Conservation (phyloP, 352 stramenopile species). For the Phytopythium cucurbitacearum region DNA sequence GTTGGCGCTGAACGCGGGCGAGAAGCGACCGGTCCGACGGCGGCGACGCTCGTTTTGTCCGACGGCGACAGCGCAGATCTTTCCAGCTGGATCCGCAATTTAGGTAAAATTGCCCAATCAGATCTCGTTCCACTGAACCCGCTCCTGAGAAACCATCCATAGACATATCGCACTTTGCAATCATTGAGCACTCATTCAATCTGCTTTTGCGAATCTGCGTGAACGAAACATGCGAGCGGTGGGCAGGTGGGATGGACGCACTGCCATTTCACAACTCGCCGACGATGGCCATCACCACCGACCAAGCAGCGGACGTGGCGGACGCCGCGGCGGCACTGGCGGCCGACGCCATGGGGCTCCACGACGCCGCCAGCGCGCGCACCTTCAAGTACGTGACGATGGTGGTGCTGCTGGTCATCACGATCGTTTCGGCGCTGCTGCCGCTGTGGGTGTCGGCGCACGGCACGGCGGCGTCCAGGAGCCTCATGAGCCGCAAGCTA, state of each 20-base stretch:
- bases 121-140: too few relatives aligned
- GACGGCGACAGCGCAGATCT: conserved; percentile 6
- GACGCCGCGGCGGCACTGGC: neutral
- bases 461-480: conserved; percentile 28
- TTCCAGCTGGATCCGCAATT: neutral
- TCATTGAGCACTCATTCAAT: too few relatives aligned
- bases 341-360: conserved; percentile 10
- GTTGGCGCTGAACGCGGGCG: too few relatives aligned
- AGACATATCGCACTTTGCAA: too few relatives aligned
- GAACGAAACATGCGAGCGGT: too few relatives aligned
- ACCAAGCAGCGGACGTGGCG: neutral
- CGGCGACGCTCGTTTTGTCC: neutral
- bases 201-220: too few relatives aligned
- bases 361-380: conserved; percentile 14
- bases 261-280: neutral
- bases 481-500: conserved; percentile 48
- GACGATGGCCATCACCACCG: neutral
- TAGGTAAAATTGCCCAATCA: neutral
- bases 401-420: conserved; percentile 51
- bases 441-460: conserved; percentile 50
- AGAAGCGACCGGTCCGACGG: neutral
- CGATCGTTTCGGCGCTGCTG: conserved; percentile 40
- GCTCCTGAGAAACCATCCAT: too few relatives aligned
- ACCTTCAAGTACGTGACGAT: conserved; percentile 56
- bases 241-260: too few relatives aligned